Conservation (phyloP, 306 rosid genomes). For the Sechiopsis laciniata region DNA sequence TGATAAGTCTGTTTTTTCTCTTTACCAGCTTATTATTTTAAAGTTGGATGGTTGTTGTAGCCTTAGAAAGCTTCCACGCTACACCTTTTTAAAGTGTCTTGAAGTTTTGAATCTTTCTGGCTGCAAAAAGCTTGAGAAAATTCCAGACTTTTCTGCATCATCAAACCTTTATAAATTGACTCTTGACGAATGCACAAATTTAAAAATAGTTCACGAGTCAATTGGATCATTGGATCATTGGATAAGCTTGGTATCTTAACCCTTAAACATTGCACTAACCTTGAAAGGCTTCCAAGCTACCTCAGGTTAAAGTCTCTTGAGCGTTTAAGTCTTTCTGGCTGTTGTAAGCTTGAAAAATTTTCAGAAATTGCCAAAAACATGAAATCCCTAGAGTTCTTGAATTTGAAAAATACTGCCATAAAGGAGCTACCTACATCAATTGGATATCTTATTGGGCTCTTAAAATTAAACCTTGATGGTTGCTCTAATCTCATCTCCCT, state of each 20-base stretch:
- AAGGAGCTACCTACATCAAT: neutral
- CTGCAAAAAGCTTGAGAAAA: neutral
- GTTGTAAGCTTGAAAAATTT: neutral
- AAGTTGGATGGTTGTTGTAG: neutral
- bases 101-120: neutral
- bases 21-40: neutral
- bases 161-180: neutral
- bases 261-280: neutral
- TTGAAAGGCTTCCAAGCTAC: neutral
- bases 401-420: neutral
- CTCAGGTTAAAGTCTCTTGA: neutral
- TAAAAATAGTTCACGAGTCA: neutral
- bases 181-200: neutral
- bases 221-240: neutral
- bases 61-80: neutral
- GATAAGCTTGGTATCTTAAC: neutral
- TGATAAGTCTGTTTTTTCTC: too few species aligned
- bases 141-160: neutral
- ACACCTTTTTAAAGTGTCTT: neutral
- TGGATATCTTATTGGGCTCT: neutral
- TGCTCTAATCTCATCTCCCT: neutral
- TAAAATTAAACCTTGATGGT: rapidly evolving
- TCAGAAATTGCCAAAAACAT: neutral
- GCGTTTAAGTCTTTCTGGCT: neutral
- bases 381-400: rapidly evolving